A percentile compares a stretch with the other conserved stretches of the same genome.
Evolutionary conservation across 2,329 filamentous ascomycete species (phyloP).

Genomic region (Fusarium oxysporum): DNA sequence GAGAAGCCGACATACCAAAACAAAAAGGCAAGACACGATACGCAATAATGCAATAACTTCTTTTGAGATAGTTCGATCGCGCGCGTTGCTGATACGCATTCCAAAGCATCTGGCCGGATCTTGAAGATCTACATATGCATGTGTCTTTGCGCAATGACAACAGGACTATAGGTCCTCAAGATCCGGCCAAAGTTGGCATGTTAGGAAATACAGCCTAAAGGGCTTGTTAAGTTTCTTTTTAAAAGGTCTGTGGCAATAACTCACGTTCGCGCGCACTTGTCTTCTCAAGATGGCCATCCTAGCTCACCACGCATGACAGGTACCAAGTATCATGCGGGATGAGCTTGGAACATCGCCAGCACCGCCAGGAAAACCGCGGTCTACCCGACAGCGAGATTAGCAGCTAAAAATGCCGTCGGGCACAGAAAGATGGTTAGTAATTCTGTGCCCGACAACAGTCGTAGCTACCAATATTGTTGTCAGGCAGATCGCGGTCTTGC

Average conservation of each 20-base stretch:
- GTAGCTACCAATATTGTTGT: neutral
- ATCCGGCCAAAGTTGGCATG: neutral
- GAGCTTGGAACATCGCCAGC: neutral
- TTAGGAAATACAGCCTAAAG: neutral
- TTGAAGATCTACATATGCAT: neutral
- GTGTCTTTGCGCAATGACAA: neutral
- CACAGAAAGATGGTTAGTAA: neutral
- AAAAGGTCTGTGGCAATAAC: fast-evolving
- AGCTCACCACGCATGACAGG: neutral
- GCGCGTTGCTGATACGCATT: neutral
- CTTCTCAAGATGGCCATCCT: neutral
- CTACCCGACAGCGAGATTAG: neutral
- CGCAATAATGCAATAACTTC: neutral
- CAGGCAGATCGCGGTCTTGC: neutral
- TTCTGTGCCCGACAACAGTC: neutral
- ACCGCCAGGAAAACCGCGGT: neutral
- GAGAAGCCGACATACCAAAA: neutral
- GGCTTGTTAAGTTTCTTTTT: neutral
- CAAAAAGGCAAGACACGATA: neutral
- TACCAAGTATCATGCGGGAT: neutral
- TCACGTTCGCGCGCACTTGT: neutral
- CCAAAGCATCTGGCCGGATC: neutral
- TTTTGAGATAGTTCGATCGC: neutral
- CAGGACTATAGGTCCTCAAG: neutral
- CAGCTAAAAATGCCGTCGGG: neutral